Percentiles rank a stretch among this genome's conserved stretches.
Conservation (phyloP, 371 early-diverging fungal species). For the Zancudomyces culisetae region DNA sequence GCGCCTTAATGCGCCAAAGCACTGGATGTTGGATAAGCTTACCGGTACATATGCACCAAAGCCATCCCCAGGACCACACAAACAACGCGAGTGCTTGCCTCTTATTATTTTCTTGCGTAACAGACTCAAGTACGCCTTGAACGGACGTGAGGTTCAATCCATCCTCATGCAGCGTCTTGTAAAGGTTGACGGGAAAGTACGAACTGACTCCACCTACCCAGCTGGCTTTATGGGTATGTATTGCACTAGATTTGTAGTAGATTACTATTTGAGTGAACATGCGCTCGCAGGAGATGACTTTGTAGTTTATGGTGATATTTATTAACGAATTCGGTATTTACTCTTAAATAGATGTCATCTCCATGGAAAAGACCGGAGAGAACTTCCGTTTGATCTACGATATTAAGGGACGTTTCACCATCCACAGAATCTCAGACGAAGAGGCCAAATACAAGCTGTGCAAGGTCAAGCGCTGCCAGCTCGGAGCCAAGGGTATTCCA, state of each 20-base stretch:
- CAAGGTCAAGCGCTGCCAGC: slow-evolving; percentile 90
- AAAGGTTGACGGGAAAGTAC: slow-evolving; percentile 98
- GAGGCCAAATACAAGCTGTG: slow-evolving; percentile 96
- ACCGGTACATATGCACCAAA: slow-evolving; percentile 91
- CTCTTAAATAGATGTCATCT: slow-evolving; percentile 61
- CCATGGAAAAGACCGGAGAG: slow-evolving; percentile 97
- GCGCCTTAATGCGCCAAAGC: slow-evolving; percentile 98
- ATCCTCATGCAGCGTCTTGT: slow-evolving; percentile 97
- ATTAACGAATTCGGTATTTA: background rate
- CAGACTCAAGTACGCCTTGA: slow-evolving; percentile 97
- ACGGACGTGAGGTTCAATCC: slow-evolving; percentile 89
- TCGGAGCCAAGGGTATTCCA: slow-evolving; percentile 90
- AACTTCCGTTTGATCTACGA: slow-evolving; percentile 99
- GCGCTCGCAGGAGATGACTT: too few relatives aligned
- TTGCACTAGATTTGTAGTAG: slow-evolving; percentile 23
- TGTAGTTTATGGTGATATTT: too few relatives aligned
- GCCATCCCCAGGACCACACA: slow-evolving; percentile 98
- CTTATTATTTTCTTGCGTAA: slow-evolving; percentile 96
- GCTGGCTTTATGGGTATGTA: slow-evolving; percentile 82
- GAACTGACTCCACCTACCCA: slow-evolving; percentile 96
- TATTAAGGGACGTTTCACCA: slow-evolving; percentile 97
- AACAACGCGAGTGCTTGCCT: slow-evolving; percentile 97
- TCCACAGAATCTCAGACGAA: slow-evolving; percentile 97
- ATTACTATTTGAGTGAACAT: too few relatives aligned
- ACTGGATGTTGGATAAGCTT: slow-evolving; percentile 99